These are phyloP conservation scores for Pythium aquatile DNA, from an alignment of 352 stramenopile species.

Conservation along the genomic window DNA sequence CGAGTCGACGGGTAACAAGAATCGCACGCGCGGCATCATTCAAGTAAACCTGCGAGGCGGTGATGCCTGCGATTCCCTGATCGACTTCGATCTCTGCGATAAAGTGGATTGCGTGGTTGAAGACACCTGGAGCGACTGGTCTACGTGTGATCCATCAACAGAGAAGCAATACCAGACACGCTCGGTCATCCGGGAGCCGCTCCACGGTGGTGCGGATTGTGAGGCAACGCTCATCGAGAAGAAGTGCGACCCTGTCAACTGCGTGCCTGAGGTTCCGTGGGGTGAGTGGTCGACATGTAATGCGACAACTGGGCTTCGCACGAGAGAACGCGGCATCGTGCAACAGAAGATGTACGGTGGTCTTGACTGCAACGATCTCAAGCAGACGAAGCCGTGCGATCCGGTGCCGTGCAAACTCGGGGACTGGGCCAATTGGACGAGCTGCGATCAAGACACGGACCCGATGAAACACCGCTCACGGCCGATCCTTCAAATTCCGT, in stretches of 20 bases:
- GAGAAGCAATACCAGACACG: constrained; percentile 20
- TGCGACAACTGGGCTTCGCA: constrained; percentile 35
- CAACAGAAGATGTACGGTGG: constrained; percentile 41
- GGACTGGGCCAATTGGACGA: constrained; percentile 48
- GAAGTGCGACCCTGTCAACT: constrained; percentile 50
- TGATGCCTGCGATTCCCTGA: constrained; percentile 27
- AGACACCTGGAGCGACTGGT: constrained; percentile 23
- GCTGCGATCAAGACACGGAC: constrained; percentile 47
- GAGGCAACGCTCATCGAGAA: constrained; percentile 27
- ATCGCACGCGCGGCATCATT: constrained; percentile 8
- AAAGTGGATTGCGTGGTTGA: constrained; percentile 45
- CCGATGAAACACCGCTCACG: constrained; percentile 42
- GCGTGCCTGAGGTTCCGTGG: constrained; percentile 44
- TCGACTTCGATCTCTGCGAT: constrained; percentile 37
- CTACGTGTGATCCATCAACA: constrained; percentile 10
- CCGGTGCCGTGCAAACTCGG: constrained; percentile 39
- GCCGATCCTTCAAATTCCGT: constrained; percentile 24
- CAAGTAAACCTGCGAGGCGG: constrained; percentile 41
- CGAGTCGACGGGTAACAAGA: constrained; percentile 2
- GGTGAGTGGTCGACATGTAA: constrained; percentile 45
- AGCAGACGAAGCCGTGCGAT: constrained; percentile 46
- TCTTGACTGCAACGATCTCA: constrained; percentile 30
- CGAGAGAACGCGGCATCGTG: constrained; percentile 33
- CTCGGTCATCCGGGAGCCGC: neutral
- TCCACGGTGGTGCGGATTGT: constrained; percentile 20